Base-by-base conservation (phyloP, 2,329 filamentous ascomycete species). In the Tothia fuscella region DNA sequence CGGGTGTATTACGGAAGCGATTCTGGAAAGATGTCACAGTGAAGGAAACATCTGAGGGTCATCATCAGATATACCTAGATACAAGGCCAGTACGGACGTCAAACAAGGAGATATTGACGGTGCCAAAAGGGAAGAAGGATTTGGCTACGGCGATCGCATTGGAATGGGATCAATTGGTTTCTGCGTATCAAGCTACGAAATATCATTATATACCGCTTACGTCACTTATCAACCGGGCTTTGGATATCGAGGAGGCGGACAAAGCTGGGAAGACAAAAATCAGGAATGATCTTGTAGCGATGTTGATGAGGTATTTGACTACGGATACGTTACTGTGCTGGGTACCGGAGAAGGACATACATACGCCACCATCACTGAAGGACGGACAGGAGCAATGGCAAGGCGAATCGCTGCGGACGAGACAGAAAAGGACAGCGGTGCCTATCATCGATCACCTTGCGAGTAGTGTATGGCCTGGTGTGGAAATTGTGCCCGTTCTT, bases 301-400 rank as follows among this genome's bases (percentile, higher is more conserved):
- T 76, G 48, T 64, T 91, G 39, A 74, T 96, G 70, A 75, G 82
- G 35, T 96, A 96, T 60, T 72, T 98, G 20, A 79, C 87, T 52
- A 96, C 91, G 1, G 91, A 98, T 63, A 88, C 85, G 0, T 65
- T 96, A 26, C 75, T 98, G 2, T 96, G 89, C 72, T 94, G 87
- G 84, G 86, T 76, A 14, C 79, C 79, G 0, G 70, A 69, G 53
- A 63, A 64, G 43, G 63, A 63, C 34, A 50, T 65, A 45, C 61
- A 71, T 56, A 58, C 76, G 30, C 59, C 66, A 3, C 47, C 50
- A 19, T 53, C 53, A 35, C 10, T 43, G 7, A 46, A 57, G 22
- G 63, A 71, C 38, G 53, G 58, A 3, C 60, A 58, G 32, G 68
- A 70, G 42, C 68, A 66, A 4, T n/a, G n/a, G n/a, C 61, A 42